A percentile compares a stretch with the other conserved stretches of the same genome.
These are phyloP conservation scores for Cryptococcus wingfieldii DNA, from an alignment of 1,284 basidiomycete genomes.

Conservation along the genomic window DNA sequence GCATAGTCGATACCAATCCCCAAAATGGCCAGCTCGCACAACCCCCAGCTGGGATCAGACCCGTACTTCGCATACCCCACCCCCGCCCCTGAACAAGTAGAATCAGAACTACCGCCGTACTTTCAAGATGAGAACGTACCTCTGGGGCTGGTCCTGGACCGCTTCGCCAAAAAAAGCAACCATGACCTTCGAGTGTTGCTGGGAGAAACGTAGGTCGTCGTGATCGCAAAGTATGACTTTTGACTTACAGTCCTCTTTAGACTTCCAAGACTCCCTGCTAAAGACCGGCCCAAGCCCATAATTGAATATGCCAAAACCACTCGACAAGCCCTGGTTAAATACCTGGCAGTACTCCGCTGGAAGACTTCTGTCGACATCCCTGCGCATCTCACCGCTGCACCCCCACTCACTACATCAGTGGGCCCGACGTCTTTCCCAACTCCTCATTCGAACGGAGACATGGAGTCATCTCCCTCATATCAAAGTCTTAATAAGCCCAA, in stretches of 20 bases:
- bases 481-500: conserved; percentile 33
- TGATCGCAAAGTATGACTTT: neutral
- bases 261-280: conserved; percentile 17
- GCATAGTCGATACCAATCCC: conserved; percentile 1
- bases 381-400: conserved; percentile 1
- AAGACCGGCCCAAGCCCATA: conserved; percentile 37
- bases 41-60: conserved; percentile 38
- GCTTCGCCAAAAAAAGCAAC: conserved; percentile 34
- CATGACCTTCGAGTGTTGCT: conserved; percentile 32
- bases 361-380: conserved; percentile 39
- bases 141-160: conserved; percentile 33
- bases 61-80: conserved; percentile 42
- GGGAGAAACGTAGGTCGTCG: conserved; percentile 30
- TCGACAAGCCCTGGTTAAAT: conserved; percentile 42
- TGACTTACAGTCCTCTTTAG: conserved; percentile 6
- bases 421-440: conserved; percentile 34
- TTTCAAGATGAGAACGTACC: conserved; percentile 38
- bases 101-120: conserved; percentile 42
- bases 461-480: conserved; percentile 29
- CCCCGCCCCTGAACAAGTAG: conserved; percentile 34
- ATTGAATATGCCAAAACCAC: conserved; percentile 42
- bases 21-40: conserved; percentile 3
- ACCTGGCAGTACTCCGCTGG: conserved; percentile 44
- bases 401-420: neutral
- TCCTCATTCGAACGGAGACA: conserved; percentile 37